Evolutionary conservation across 306 rosid genomes (phyloP).

Genomic region (Vachellia pachyceras): DNA sequence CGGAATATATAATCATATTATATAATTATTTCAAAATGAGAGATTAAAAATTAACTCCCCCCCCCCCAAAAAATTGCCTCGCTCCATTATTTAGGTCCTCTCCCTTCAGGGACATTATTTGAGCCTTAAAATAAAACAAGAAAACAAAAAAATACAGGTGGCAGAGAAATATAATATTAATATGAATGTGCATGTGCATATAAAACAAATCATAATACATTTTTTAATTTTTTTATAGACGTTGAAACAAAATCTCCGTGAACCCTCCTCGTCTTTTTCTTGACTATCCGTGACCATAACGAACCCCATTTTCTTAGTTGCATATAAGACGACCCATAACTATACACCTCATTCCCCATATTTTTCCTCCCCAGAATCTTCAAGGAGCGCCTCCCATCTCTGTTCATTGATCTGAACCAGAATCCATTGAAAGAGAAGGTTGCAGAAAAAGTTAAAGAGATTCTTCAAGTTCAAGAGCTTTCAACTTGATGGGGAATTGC

Average conservation of each 20-base stretch:
- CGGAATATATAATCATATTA: neutral
- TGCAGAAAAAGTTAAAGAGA: neutral
- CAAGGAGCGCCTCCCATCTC: neutral
- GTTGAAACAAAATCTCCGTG: conserved; percentile 35
- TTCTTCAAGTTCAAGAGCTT: neutral
- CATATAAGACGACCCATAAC: conserved; percentile 16
- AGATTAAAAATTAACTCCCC: neutral
- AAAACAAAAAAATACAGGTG: conserved; percentile 34
- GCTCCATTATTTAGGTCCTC: neutral
- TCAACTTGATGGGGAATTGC: conserved; percentile 71
- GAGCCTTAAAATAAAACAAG: neutral
- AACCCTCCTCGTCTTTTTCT: conserved; percentile 16
- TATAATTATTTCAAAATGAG: neutral
- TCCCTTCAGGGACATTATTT: neutral
- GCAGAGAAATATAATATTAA: neutral
- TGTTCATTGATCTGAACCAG: neutral
- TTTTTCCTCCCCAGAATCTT: neutral
- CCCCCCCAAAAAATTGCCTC: neutral
- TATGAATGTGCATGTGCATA: too few species aligned
- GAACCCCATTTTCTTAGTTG: conserved; percentile 2
- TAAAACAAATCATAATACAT: too few species aligned
- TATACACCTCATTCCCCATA: conserved; percentile 11
- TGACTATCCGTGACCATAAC: neutral
- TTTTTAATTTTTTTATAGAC: too few species aligned
- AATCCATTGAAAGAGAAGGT: neutral